Evolutionary conservation across 2,329 filamentous ascomycete genomes (phyloP).

Genomic region (Cercospora beticola): DNA sequence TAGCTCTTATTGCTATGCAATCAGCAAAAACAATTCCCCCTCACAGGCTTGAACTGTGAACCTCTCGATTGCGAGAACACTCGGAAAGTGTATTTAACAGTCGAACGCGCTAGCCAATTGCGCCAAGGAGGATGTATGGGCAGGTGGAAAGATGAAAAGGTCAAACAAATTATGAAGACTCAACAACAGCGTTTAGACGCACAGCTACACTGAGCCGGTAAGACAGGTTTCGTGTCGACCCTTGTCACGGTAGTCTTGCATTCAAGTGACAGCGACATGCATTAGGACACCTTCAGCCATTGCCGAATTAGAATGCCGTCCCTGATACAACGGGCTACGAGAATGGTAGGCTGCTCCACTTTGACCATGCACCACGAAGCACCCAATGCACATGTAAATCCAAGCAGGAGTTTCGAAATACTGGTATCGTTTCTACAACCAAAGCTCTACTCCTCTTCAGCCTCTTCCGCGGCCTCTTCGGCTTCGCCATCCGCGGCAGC

Average conservation of each 20-base stretch:
- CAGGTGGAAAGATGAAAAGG: too few species aligned
- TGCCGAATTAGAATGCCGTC: neutral
- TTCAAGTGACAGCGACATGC: neutral
- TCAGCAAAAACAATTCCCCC: neutral
- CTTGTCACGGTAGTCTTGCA: too few species aligned
- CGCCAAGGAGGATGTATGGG: neutral
- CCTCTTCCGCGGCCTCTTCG: conserved; percentile 15
- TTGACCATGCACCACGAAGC: neutral
- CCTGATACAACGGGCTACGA: neutral
- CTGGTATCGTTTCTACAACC: neutral
- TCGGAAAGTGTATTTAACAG: neutral
- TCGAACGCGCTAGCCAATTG: conserved; percentile 2
- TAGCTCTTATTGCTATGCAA: neutral
- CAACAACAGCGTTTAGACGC: too few species aligned
- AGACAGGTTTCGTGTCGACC: too few species aligned
- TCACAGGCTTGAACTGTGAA: conserved; percentile 1
- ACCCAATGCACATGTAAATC: neutral
- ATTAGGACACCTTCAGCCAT: neutral
- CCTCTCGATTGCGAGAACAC: neutral
- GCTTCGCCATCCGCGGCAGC: conserved; percentile 21
- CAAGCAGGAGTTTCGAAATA: neutral
- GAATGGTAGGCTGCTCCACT: neutral
- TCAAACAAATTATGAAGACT: too few species aligned
- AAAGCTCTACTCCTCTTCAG: conserved; percentile 15
- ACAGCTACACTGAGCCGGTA: too few species aligned